Conservation (phyloP, 139 green algal species). For the Chlorella sp. region DNA sequence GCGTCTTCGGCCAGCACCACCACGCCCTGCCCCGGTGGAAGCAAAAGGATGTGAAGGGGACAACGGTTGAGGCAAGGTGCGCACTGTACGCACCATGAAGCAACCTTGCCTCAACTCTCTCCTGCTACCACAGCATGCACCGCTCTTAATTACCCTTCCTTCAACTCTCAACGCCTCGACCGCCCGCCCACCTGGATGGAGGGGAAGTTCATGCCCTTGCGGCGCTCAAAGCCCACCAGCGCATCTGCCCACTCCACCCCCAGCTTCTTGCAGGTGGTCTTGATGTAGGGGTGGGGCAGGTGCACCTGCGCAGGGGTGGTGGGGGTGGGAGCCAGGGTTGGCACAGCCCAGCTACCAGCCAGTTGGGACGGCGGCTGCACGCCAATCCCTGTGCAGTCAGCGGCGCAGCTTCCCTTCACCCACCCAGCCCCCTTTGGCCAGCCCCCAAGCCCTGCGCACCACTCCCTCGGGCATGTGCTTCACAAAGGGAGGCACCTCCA, state of each 20-base stretch:
- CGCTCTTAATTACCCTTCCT: too few species aligned
- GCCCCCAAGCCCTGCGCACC: constrained; percentile 3
- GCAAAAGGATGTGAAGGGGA: too few species aligned
- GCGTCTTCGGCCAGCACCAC: constrained; percentile 80
- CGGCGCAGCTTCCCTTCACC: too few species aligned
- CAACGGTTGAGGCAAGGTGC: too few species aligned
- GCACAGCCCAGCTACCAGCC: too few species aligned
- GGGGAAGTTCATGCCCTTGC: constrained; percentile 71
- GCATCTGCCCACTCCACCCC: constrained; percentile 80
- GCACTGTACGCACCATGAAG: too few species aligned
- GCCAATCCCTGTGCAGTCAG: not conserved
- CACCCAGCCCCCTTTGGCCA: not conserved
- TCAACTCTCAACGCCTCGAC: too few species aligned
- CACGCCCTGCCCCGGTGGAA: constrained; percentile 59
- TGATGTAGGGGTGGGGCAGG: constrained; percentile 39
- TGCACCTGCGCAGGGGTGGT: constrained; percentile 32
- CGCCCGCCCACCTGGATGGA: constrained; percentile 35
- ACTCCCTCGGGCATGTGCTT: constrained; percentile 68
- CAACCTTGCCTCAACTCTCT: too few species aligned
- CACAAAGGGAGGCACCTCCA: constrained; percentile 81
- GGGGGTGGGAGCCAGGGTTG: not conserved
- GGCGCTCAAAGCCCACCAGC: constrained; percentile 77
- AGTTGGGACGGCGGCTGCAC: not conserved
- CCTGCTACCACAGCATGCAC: too few species aligned
- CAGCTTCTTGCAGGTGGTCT: constrained; percentile 54